Base-by-base conservation (phyloP, 1,284 basidiomycete genomes). In the Cystobasidium pallidum region DNA sequence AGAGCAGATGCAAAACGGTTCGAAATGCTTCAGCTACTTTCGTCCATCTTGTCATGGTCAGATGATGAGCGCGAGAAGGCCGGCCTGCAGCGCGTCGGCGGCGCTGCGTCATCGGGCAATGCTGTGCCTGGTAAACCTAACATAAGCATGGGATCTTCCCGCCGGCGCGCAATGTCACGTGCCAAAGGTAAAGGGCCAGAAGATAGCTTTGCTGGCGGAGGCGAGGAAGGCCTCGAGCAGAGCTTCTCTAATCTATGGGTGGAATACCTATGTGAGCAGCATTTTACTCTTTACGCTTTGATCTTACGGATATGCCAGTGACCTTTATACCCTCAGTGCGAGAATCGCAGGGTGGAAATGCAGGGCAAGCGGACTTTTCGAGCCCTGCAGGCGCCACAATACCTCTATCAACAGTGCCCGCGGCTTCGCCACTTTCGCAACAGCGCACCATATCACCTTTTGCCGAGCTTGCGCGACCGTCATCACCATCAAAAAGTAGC, bases 201-300 rank as follows among this genome's bases (percentile, higher is more conserved):
- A 11, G 77, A 85, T 15, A 88, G 91, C 75, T 81, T 89, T 19
- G 88, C 89, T 61, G 88, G 88, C 82, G 87, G 86, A 3, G 89
- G 90, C 76, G 88, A 90, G 91, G 86, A 90, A 89, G 80, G 70
- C 77, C 75, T 58, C 43, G 47, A 34, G n/a, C 76, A 95, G 91
- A 93, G 91, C 0, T 96, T 96, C 83, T 93, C 91, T 52, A 90
- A 92, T 66, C 86, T 95, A 15, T 97, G 92, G 88, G 93, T 97
- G 63, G 94, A 97, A 81, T 97, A 94, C 79, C 85, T 97, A 2
- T 87, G 96, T 75, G 94, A 92, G 32, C 47, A 2, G 24, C 28
- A 3, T 15, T 41, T 28, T n/a, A n/a, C n/a, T n/a, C n/a, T n/a
- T 19, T 41, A 6, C 36, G 36, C 36, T 39, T 30, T 30, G 8